Evolutionary conservation across 192 early-diverging fungal genomes (phyloP), one percentile per base, ranked within the genome.

Genomic region (Pilaira anomala): DNA sequence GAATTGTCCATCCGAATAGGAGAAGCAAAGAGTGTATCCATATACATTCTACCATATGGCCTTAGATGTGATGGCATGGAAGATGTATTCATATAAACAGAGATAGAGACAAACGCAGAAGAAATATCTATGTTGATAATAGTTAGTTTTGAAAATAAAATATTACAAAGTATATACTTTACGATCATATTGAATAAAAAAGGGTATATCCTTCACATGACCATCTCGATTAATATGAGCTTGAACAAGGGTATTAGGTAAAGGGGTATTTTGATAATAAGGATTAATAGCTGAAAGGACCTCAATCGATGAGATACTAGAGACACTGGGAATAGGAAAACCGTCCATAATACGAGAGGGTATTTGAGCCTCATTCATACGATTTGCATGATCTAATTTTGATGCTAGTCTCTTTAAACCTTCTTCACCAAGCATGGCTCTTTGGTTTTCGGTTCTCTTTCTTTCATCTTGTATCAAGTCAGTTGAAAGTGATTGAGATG

Each of bases 171-270:
- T 29, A 7, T 11, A 50, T 16, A 33, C 14, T 63, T 44, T 77
- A 83, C 81, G 79, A 26, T 79, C 76, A 52, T 65, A 83, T 65
- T 83, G 77, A 21, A 81, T 75, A 67, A 76, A 77, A 52, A 74
- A 81, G 12, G 82, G 77, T 11, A 81, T 28, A 28, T 73, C 54
- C 8, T 66, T 69, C 3, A 36, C 14, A 25, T 60, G 5, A 30
- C 79, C 82, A 4, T 70, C 64, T 33, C 79, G 64, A 45, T 76
- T 71, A 18, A 63, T 68, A 39, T 81, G 77, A 25, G 75, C 61
- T 28, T 67, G 60, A 36, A 79, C 79, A 26, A 62, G 30, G 29
- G 71, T 78, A 44, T 25, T 18, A 2, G 11, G 24, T 12, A 28
- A 18, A 2, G 13, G 22, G 4, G 48, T 24, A 18, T 40, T 54